These are phyloP conservation scores for Magnolia officinalis DNA, from an alignment of 164 flowering plant genomes.

Conservation along the genomic window DNA sequence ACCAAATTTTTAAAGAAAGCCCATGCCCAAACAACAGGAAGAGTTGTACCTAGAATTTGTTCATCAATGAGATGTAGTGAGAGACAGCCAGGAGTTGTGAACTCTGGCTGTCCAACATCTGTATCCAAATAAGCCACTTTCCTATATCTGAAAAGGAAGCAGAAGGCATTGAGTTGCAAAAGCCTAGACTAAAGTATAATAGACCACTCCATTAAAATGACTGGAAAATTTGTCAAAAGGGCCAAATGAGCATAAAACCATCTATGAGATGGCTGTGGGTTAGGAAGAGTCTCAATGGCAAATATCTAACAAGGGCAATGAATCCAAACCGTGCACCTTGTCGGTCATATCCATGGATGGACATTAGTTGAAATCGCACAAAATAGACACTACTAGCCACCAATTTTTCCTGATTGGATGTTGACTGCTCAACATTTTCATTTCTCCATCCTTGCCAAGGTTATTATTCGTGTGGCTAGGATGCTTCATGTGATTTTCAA, in stretches of 20 bases:
- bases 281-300: background rate
- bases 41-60: conserved; percentile 50
- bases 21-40: background rate
- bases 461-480: no score
- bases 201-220: background rate
- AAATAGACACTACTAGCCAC: no score
- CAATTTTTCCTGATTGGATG: no score
- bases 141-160: conserved; percentile 41
- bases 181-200: background rate
- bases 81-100: conserved; percentile 85
- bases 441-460: no score
- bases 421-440: no score
- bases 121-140: conserved; percentile 88
- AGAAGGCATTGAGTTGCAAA: background rate
- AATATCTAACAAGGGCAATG: background rate
- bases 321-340: background rate
- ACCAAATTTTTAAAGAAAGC: background rate
- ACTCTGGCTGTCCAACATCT: conserved; percentile 96
- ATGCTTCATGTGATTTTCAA: no score
- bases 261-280: background rate
- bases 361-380: no score
- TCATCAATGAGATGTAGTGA: conserved; percentile 66
- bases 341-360: no score
- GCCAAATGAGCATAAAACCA: background rate
- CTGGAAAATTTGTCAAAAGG: background rate